Conservation (phyloP, 805 yeast genomes). For the Ogataea angusta region DNA sequence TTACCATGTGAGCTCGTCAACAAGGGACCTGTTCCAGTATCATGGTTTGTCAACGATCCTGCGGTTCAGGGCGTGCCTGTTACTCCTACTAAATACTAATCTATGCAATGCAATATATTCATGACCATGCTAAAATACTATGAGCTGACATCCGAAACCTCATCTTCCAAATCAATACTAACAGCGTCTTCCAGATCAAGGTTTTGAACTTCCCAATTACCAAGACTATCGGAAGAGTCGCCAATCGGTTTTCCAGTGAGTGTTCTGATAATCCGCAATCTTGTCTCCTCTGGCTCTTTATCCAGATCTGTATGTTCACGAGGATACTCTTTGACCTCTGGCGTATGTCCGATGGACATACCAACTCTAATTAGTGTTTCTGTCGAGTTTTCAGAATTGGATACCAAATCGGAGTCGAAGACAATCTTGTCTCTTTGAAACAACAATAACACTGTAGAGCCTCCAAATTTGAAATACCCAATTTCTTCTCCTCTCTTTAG, state of each 20-base stretch:
- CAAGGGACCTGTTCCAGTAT: conserved; percentile 50
- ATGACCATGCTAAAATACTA: conserved; percentile 3
- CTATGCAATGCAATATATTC: conserved; percentile 7
- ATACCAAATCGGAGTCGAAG: conserved; percentile 71
- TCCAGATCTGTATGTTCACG: conserved; percentile 43
- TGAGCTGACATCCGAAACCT: conserved; percentile 11
- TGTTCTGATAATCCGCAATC: conserved; percentile 50
- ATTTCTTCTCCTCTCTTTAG: conserved; percentile 75
- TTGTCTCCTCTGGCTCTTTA: conserved; percentile 44
- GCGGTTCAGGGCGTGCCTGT: conserved; percentile 62
- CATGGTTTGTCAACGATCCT: conserved; percentile 82
- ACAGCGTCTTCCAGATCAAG: conserved; percentile 28
- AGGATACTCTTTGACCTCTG: conserved; percentile 44
- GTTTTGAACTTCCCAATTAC: conserved; percentile 31
- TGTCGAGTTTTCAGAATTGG: conserved; percentile 63
- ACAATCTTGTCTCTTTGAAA: conserved; percentile 48
- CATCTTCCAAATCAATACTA: conserved; percentile 24
- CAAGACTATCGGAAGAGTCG: conserved; percentile 14
- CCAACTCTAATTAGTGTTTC: conserved; percentile 90
- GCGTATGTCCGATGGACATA: conserved; percentile 82
- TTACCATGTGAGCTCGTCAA: conserved; percentile 80
- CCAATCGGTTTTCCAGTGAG: conserved; percentile 52
- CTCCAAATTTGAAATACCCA: conserved; percentile 96
- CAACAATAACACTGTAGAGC: conserved; percentile 75
- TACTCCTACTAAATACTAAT: conserved; percentile 14